These are phyloP conservation scores for Olyra latifolia DNA, from an alignment of 176 grass and related monocot genomes.

Conservation along the genomic window DNA sequence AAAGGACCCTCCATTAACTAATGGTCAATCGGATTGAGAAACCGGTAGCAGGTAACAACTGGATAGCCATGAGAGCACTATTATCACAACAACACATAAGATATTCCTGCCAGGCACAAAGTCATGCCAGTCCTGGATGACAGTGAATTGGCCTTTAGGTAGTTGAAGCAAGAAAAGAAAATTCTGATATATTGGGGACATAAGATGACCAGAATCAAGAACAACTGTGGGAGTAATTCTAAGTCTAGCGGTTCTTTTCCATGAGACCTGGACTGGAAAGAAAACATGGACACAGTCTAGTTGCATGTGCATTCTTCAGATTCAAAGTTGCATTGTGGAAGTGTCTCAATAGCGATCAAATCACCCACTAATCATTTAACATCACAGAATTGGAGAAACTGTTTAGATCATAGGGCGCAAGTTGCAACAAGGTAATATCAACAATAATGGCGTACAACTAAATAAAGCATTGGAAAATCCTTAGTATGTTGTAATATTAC, in stretches of 20 bases:
- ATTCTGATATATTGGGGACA: not conserved
- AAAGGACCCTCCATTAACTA: not conserved
- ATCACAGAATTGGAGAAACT: not conserved
- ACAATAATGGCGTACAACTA: not conserved
- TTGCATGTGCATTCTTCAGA: not conserved
- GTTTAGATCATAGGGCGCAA: not conserved
- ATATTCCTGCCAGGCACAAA: not conserved
- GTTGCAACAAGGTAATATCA: not conserved
- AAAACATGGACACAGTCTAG: not conserved
- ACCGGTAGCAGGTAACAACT: not conserved
- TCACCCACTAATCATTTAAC: not conserved
- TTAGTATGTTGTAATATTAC: not conserved
- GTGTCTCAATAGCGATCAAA: not conserved
- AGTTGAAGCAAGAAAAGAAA: conserved; percentile 4
- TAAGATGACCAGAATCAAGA: not conserved
- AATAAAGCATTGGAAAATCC: not conserved
- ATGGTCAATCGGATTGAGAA: not conserved
- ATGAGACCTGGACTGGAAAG: not conserved
- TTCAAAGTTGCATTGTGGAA: not conserved
- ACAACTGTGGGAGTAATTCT: not conserved
- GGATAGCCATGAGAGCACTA: not conserved
- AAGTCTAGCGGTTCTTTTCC: not conserved
- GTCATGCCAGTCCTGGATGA: not conserved
- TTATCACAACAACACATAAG: not conserved
- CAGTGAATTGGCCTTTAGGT: not conserved